Evolutionary conservation across 2,329 filamentous ascomycete species (phyloP), one percentile per base, ranked within the genome.

Genomic region (Knufia petricola): DNA sequence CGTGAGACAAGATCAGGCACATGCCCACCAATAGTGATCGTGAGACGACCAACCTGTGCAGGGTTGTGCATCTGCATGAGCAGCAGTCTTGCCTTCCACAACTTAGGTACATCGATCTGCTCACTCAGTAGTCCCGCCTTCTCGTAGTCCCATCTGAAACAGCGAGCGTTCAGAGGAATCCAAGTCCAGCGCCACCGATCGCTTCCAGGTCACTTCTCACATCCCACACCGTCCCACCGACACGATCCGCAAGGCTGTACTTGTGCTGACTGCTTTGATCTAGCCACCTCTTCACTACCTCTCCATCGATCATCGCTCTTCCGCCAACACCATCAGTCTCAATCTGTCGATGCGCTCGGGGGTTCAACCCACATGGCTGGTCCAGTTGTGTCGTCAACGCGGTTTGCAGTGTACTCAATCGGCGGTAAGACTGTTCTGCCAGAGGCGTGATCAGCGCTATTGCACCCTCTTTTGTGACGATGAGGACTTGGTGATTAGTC

Each of bases 361-460:
- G 84, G 65, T 96, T 96, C 43, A 95, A 72, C 0, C 86, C 87
- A 6, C 82, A 86, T 3, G 84, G 70, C 54, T 88, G 82, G 37
- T 86, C 81, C 6, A 95, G 76, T n/a, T 58, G 52, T 0, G 82
- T 81, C 28, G 81, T 85, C 7, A 82, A 74, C 1, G 98, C 74
- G 62, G 94, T 88, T 40, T 89, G 79, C 3, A 98, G 73, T 1
- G 86, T 87, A 3, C 82, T 82, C 2, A 98, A 76, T 0, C 89
- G 83, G 1, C 92, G 83, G 67, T 96, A 96, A 9, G 82, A 75
- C 4, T 82, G 73, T 65, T 96, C 90, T 0, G 81, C 72, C 1
- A 96, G 72, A 0, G 90, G 81, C 0, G 84, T 85, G 8, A 98
- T 74, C 7, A 89, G 72, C 0, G 85, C 80, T 10, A 96, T 67